These are phyloP conservation scores for Aphanomyces invadans DNA, from an alignment of 352 stramenopile genomes.

Conservation along the genomic window DNA sequence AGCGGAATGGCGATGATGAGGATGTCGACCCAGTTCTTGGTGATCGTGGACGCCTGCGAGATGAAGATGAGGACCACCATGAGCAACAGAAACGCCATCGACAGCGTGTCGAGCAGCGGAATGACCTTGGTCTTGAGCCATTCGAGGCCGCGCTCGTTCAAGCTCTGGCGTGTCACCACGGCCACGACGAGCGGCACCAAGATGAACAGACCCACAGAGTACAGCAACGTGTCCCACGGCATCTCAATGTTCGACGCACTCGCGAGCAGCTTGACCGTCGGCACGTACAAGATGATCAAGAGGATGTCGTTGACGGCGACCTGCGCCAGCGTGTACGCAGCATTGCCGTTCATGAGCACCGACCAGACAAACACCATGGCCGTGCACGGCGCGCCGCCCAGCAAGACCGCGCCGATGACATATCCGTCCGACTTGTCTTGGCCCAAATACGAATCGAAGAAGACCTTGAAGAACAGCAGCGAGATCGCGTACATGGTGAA, in stretches of 20 bases:
- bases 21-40: constrained; percentile 42
- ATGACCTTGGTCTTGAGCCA: constrained; percentile 52
- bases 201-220: constrained; percentile 64
- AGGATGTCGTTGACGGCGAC: constrained; percentile 62
- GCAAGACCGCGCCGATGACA: constrained; percentile 55
- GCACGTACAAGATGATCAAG: constrained; percentile 53
- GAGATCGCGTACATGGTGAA: constrained; percentile 30
- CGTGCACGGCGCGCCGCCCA: constrained; percentile 64
- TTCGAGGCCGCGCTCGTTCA: constrained; percentile 9
- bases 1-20: constrained; percentile 51
- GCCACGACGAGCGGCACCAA: constrained; percentile 50
- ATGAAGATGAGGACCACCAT: constrained; percentile 69
- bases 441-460: constrained; percentile 25
- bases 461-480: constrained; percentile 26
- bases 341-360: constrained; percentile 45
- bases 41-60: constrained; percentile 57
- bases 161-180: constrained; percentile 31
- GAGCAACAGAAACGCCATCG: constrained; percentile 53
- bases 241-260: constrained; percentile 32
- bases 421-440: constrained; percentile 34
- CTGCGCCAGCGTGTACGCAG: constrained; percentile 59
- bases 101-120: constrained; percentile 35
- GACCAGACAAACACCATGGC: constrained; percentile 84
- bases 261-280: constrained; percentile 51
- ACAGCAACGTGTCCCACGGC: constrained; percentile 34